Base-by-base conservation (phyloP, 2,329 filamentous ascomycete species). In the Fonsecaea nubica region DNA sequence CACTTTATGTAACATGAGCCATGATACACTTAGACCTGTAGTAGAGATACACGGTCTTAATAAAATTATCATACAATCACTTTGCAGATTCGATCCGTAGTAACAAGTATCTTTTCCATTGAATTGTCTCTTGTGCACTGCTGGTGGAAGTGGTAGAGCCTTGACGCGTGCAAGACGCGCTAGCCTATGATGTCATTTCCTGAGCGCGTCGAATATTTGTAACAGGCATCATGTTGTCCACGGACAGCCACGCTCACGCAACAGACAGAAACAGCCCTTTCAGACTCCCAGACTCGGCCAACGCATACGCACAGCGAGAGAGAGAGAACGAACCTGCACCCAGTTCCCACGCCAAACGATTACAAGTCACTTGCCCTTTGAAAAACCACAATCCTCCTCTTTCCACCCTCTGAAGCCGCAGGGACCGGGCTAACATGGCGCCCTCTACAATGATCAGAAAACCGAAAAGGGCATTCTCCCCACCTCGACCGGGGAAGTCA, bases 381-480 rank as follows among this genome's bases (percentile, higher is more conserved):
- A 25, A 25, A 25, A 25, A 2, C 25, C 25, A 25, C 25, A 25
- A 25, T 25, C 2, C 25, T 25, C 25, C 25, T 25, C 25, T 25
- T 25, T 25, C 25, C 25, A 25, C 25, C 25, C 25, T 25, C 25
- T 25, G 25, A 25, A 25, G 25, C 2, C 25, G 25, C 25, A 25
- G 25, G 25, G 25, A 25, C 25, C 25, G 25, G 25, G 25, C 25
- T 25, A 21, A 40, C 10, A 61, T 61, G 58, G 58, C 58, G 13
- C 45, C 58, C 1, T 36, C 25, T 10, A 53, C 45, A n/a, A 35
- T 18, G 18, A 53, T 42, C 58, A 53, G 35, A 35, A 40, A 35
- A 25, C 12, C 56, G 74, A 76, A 60, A 75, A 72, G 13, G 77
- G 78, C 80, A n/a, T 82, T 82, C 74, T 81, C 81, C 3, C 79